These are phyloP conservation scores for Chaetomium globosum DNA, from an alignment of 2,329 filamentous ascomycete species.

Conservation along the genomic window DNA sequence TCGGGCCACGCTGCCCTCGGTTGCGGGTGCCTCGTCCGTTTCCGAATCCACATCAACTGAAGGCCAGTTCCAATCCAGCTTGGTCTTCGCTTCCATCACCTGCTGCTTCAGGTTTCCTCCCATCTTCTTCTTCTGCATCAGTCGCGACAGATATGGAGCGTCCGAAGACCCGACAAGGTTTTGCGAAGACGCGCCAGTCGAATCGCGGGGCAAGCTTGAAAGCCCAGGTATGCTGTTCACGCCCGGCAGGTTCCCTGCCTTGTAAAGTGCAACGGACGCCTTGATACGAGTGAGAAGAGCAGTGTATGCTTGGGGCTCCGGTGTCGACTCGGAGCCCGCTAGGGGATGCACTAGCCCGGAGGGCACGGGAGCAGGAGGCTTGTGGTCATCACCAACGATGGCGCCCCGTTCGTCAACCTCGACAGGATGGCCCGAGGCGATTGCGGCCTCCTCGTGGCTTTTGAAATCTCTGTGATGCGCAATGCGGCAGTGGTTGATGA, in stretches of 20 bases:
- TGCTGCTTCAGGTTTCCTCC: constrained; percentile 60
- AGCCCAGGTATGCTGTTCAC: constrained; percentile 50
- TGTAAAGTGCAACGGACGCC: constrained; percentile 56
- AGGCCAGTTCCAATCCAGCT: constrained; percentile 52
- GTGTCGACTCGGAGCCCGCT: constrained; percentile 58
- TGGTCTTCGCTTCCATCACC: constrained; percentile 62
- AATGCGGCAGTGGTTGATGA: constrained; percentile 98
- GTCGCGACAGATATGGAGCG: constrained; percentile 67
- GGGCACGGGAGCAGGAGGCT: constrained; percentile 30
- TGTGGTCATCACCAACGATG: constrained; percentile 50
- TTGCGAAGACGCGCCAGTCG: constrained; percentile 18
- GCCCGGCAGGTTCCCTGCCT: constrained; percentile 55
- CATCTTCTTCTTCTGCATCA: constrained; percentile 65
- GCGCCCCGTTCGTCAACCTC: constrained; percentile 65
- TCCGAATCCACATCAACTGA: constrained; percentile 59
- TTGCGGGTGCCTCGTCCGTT: constrained; percentile 43
- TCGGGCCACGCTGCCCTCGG: constrained; percentile 32
- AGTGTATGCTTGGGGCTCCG: constrained; percentile 55
- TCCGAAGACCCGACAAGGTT: constrained; percentile 58
- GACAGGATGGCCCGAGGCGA: constrained; percentile 81
- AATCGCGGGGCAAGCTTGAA: constrained; percentile 31
- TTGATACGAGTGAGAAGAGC: constrained; percentile 57
- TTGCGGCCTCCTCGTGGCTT: constrained; percentile 90
- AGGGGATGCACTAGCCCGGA: constrained; percentile 64
- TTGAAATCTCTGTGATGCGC: constrained; percentile 92